phyloP scores from a whole-genome alignment of 208 protist genomes.

The Crithidia bombi region DNA sequence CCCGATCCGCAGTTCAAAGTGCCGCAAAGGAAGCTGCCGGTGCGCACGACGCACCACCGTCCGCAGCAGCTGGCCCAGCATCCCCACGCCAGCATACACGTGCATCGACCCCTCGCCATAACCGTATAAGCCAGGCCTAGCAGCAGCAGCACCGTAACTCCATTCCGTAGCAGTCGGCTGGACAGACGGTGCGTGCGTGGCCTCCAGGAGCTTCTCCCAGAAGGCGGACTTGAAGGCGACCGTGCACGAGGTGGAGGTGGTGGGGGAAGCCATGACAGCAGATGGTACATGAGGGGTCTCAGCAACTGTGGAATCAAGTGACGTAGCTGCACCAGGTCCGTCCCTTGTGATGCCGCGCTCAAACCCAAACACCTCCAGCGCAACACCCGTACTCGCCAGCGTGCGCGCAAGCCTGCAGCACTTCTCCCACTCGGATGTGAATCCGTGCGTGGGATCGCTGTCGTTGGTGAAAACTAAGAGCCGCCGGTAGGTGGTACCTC shows the following conservation, averaged over 20 bases:
- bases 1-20: slow-evolving; percentile 51
- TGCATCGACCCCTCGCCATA: slow-evolving; percentile 11
- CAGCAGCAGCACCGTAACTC: background rate
- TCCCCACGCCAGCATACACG: slow-evolving; percentile 22
- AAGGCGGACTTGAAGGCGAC: slow-evolving; percentile 7
- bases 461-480: slow-evolving; percentile 90
- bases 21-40: slow-evolving; percentile 54
- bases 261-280: too few relatives aligned
- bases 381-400: slow-evolving; percentile 55
- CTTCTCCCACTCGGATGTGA: slow-evolving; percentile 35
- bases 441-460: slow-evolving; percentile 60
- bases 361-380: slow-evolving; percentile 76
- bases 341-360: background rate
- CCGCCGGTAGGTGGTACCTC: slow-evolving; percentile 47
- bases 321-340: background rate
- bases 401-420: slow-evolving; percentile 50
- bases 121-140: slow-evolving; percentile 1
- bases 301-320: background rate
- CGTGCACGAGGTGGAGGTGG: background rate
- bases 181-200: slow-evolving; percentile 10
- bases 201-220: slow-evolving; percentile 35
- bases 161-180: background rate
- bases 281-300: too few relatives aligned
- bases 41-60: slow-evolving; percentile 49
- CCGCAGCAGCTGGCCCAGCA: slow-evolving; percentile 36